A percentile compares a stretch with the other conserved stretches of the same genome.
Conservation (phyloP, 768 basidiomycete genomes). For the Serendipita sp. region DNA sequence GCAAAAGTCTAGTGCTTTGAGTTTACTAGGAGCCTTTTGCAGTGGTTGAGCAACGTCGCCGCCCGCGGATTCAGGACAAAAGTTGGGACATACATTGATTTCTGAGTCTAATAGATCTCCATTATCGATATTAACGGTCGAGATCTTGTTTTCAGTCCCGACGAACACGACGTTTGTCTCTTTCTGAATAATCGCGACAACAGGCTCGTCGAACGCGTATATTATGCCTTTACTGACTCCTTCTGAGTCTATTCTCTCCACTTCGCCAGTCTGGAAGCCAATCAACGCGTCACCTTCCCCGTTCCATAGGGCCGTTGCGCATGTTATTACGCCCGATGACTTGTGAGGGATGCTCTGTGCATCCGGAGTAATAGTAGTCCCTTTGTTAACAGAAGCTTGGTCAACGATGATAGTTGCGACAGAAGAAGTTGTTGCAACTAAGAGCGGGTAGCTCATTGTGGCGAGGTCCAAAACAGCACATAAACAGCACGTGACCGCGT, state of each 20-base stretch:
- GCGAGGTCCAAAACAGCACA: no score
- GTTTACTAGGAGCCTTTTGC: not conserved
- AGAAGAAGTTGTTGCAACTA: not conserved
- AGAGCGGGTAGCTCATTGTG: not conserved
- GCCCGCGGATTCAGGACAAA: not conserved
- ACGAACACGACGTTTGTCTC: not conserved
- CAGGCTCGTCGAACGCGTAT: not conserved
- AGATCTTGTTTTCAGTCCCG: not conserved
- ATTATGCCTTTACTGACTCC: not conserved
- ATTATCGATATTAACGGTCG: not conserved
- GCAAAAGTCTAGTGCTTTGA: not conserved
- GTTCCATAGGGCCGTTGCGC: not conserved
- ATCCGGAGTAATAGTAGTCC: not conserved
- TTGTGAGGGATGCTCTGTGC: not conserved
- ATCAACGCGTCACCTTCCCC: not conserved
- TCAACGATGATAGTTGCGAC: not conserved
- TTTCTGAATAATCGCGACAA: not conserved
- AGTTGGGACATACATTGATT: not conserved
- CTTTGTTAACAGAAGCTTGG: not conserved
- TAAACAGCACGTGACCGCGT: no score
- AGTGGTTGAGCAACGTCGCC: not conserved
- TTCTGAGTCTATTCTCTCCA: not conserved
- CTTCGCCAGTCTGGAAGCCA: not conserved
- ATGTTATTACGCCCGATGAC: not conserved
- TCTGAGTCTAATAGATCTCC: not conserved